These are phyloP conservation scores for Grosmannia huntii DNA, from an alignment of 2,329 filamentous ascomycete genomes.

Conservation along the genomic window DNA sequence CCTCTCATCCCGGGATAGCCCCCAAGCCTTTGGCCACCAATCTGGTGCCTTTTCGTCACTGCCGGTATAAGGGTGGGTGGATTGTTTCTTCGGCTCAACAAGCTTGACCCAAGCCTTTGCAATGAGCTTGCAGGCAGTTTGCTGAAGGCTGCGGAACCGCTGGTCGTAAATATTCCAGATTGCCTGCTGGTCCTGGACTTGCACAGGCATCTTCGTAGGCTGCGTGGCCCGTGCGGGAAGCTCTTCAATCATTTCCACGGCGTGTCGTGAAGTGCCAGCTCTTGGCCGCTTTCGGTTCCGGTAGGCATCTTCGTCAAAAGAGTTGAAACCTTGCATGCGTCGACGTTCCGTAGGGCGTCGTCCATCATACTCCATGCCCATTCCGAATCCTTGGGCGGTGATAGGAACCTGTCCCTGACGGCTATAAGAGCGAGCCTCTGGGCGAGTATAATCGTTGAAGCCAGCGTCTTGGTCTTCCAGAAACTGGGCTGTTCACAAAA, in stretches of 20 bases:
- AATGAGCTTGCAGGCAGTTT: slow-evolving; percentile 58
- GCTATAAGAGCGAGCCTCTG: neutral
- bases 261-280: slow-evolving; percentile 20
- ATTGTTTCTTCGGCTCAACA: slow-evolving; percentile 66
- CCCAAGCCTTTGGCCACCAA: slow-evolving; percentile 53
- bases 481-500: neutral
- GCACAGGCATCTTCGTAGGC: slow-evolving; percentile 30
- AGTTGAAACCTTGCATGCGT: slow-evolving; percentile 11
- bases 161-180: slow-evolving; percentile 48
- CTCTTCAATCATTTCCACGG: slow-evolving; percentile 24
- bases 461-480: neutral
- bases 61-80: slow-evolving; percentile 59
- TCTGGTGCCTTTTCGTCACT: slow-evolving; percentile 48
- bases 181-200: slow-evolving; percentile 38
- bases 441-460: neutral
- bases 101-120: slow-evolving; percentile 66
- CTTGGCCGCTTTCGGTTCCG: slow-evolving; percentile 26
- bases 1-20: slow-evolving; percentile 34
- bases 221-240: slow-evolving; percentile 21
- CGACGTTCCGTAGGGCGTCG: slow-evolving; percentile 15
- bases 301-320: slow-evolving; percentile 18
- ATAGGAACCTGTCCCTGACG: neutral
- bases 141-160: slow-evolving; percentile 54
- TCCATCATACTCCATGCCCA: slow-evolving; percentile 11
- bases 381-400: neutral